Base-by-base conservation (phyloP, 2,329 filamentous ascomycete species). In the Aspergillus fructus region DNA sequence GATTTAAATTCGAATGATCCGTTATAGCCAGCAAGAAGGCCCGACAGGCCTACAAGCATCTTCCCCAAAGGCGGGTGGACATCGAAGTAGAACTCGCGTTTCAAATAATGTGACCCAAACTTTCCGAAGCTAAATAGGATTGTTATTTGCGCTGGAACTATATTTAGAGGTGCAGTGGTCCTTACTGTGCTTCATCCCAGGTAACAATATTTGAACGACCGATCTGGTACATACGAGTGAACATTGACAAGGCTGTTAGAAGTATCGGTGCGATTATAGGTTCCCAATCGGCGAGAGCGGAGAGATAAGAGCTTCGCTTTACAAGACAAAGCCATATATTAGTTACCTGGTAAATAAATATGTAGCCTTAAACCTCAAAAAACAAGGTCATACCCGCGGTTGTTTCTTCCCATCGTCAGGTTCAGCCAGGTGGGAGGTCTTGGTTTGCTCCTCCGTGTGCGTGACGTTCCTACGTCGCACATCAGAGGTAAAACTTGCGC, bases 1-100 rank as follows among this genome's bases (percentile, higher is more conserved):
- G 93, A 97, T 78, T 99, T 99, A 84, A 99, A 99, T 73, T 99
- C 94, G 78, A 99, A 99, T 4, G 93, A 96, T 58, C 94, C 94
- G 80, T 99, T 99, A 82, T 99, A 99, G 64, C 93, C 93, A 65
- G 93, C 96, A 60, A 99, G 83, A 72, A 96, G 96, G 72, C 94
- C 94, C 6, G 94, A 97, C 51, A 99, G 84, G 62, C 94, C 94
- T 67, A 99, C 93, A 56, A 99, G 87, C 86, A 99, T 97, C 82
- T 99, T 99, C 73, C 94, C 94, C 60, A 99, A 86, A 54, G 94
- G 94, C 64, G 94, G 94, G 76, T 96, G 91, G 58, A 96, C 89
- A 82, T 96, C 91, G 79, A 99, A 99, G 84, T 99, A 99, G 82
- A 97, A 97, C 78, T 99, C 94, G 76, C 93, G 91, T 77, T 99